Conservation (phyloP, 2,329 filamentous ascomycete species). For the Remersonia thermophila region DNA sequence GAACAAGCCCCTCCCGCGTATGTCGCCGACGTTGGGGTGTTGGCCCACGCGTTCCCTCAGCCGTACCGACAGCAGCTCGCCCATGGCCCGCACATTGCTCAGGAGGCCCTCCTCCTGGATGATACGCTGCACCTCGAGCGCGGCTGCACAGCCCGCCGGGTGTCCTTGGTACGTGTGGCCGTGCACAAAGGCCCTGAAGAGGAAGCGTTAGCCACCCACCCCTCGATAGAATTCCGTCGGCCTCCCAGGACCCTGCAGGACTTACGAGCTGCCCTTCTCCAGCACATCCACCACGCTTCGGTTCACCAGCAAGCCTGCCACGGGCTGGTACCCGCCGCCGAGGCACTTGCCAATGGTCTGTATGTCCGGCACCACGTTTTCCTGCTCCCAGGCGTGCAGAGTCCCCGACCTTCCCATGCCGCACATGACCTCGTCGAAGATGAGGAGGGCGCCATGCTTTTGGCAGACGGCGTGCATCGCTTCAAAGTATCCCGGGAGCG, state of each 20-base stretch:
- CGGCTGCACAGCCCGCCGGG: constrained; percentile 27
- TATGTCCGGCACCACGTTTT: constrained; percentile 46
- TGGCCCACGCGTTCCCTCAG: constrained; percentile 20
- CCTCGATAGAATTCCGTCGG: too few species aligned
- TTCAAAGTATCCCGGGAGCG: constrained; percentile 41
- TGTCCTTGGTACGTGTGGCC: constrained; percentile 44
- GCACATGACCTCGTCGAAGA: constrained; percentile 56
- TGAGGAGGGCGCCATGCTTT: constrained; percentile 40
- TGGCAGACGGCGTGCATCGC: constrained; percentile 41
- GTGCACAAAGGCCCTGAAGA: constrained; percentile 39
- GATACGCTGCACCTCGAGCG: constrained; percentile 29
- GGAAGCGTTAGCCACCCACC: too few species aligned
- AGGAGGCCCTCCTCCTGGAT: constrained; percentile 25
- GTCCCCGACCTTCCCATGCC: constrained; percentile 50
- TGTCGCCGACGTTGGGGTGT: constrained; percentile 30
- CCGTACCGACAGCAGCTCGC: constrained; percentile 19
- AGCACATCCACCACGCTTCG: constrained; percentile 36
- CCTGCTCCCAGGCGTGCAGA: constrained; percentile 52
- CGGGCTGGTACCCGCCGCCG: constrained; percentile 46
- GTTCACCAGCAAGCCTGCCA: constrained; percentile 47
- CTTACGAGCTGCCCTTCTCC: constrained; percentile 26
- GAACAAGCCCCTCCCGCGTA: constrained; percentile 32
- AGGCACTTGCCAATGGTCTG: constrained; percentile 52
- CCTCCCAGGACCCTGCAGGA: not conserved
- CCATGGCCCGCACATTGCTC: constrained; percentile 24